Percentiles rank a stretch among this genome's conserved stretches.
phyloP scores from a whole-genome alignment of 2,329 filamentous ascomycete species.

The Chrysosporium queenslandicum region DNA sequence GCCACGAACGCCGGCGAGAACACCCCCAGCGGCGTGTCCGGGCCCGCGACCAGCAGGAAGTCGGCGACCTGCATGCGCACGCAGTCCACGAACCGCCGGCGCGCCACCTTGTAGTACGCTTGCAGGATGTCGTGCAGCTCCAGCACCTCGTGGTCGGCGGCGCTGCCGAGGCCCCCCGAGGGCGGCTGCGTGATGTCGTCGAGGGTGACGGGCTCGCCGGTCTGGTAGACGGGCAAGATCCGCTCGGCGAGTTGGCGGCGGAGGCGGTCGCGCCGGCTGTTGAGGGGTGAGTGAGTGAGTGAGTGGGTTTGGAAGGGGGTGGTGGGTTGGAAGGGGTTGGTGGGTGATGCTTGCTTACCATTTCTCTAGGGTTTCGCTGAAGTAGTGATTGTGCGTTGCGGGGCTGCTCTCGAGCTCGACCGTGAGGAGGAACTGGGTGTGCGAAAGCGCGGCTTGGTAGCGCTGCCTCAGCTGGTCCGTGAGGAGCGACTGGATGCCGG shows the following conservation, averaged over 20 bases:
- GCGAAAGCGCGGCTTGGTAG: constrained; percentile 42
- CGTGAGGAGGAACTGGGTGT: constrained; percentile 44
- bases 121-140: constrained; percentile 52
- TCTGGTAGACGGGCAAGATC: neutral
- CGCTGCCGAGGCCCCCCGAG: constrained; percentile 27
- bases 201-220: constrained; percentile 16
- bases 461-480: constrained; percentile 36
- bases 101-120: constrained; percentile 53
- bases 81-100: constrained; percentile 53
- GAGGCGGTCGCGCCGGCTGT: neutral
- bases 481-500: constrained; percentile 38
- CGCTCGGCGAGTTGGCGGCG: neutral
- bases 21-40: constrained; percentile 43
- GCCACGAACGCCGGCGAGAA: constrained; percentile 46
- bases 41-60: constrained; percentile 44
- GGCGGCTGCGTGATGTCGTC: constrained; percentile 6
- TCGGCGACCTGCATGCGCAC: constrained; percentile 51
- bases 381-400: constrained; percentile 45
- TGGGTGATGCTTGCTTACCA: too few species aligned
- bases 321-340: too few species aligned
- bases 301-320: too few species aligned
- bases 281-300: too few species aligned
- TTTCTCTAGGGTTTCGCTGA: constrained; percentile 40
- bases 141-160: constrained; percentile 34
- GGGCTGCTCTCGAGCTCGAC: constrained; percentile 42